phyloP scores from a whole-genome alignment of 169 alveolate species.

The Cryptosporidium ryanae region DNA sequence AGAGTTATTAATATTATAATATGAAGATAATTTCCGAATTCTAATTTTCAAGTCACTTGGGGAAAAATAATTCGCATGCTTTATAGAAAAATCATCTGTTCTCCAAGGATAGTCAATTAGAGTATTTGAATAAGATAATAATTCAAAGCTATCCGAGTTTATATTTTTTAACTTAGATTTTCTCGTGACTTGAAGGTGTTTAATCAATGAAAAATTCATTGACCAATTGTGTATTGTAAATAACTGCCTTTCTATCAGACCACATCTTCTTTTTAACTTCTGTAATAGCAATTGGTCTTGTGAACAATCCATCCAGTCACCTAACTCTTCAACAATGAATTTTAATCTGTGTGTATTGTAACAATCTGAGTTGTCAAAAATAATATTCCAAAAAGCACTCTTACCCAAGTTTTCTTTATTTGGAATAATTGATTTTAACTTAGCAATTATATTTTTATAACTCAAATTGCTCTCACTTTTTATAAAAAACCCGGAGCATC shows the following conservation, averaged over 20 bases:
- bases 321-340: slow-evolving; percentile 52
- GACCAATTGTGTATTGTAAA: slow-evolving; percentile 43
- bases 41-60: neutral
- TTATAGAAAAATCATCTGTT: neutral
- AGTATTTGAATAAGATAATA: slow-evolving; percentile 40
- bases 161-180: neutral
- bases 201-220: neutral
- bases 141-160: neutral
- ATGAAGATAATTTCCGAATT: neutral
- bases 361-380: neutral
- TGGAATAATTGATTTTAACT: neutral
- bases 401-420: neutral
- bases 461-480: slow-evolving; percentile 10
- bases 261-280: slow-evolving; percentile 19
- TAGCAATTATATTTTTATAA: slow-evolving; percentile 24
- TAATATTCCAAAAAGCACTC: neutral
- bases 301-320: slow-evolving; percentile 31
- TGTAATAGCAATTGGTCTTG: neutral
- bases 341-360: slow-evolving; percentile 2
- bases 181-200: neutral
- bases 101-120: slow-evolving; percentile 39
- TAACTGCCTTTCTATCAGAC: slow-evolving; percentile 55
- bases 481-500: slow-evolving; percentile 28
- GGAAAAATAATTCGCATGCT: neutral
- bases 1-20: neutral